Base-by-base conservation (phyloP, 352 stramenopile genomes). In the Phytophthora sp. region DNA sequence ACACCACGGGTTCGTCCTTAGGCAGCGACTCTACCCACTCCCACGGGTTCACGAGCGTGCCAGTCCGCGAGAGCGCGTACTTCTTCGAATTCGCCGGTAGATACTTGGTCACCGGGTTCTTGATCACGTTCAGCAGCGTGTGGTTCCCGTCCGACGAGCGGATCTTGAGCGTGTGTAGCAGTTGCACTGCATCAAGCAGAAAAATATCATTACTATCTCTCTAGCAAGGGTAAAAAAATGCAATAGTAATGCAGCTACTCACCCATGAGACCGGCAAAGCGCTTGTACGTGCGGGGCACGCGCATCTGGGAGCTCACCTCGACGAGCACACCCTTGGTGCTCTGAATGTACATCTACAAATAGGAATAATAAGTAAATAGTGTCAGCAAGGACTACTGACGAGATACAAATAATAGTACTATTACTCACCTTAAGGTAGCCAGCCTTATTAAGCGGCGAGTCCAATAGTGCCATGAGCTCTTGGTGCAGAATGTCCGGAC, bases 161-260 rank as follows among this genome's bases (percentile, higher is more conserved):
- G 74, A 99, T 99, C 82, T 99, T 99, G 76, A 99, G 93, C 82
- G 99, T 99, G 84, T 99, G 98, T 20, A 99, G 88, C 58, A 99
- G 74, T 90, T 99, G 98, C 51, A 99, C 98, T 98, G 75, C 30
- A 60, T 24, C 24, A 62, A 44, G 29, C 4, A 63, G 71, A 82
- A 77, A 49, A 47, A 54, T 3, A 88, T 21, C 26, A 59, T 58
- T 51, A 71, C 30, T 64, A 66, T 29, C 8, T 21, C 29, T 30
- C n/a, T n/a, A 45, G 12, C 45, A 27, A 16, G n/a, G 7, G 4
- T 20, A 23, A 24, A 20, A 57, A 33, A 44, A 4, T 44, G 62
- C 18, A 68, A 20, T n/a, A 56, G 5, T 26, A 64, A 15, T 47
- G 27, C 44, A 56, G 11, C 8, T 7, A 81, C 81, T 54, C 52